Evolutionary conservation across 495 filamentous ascomycete genomes (phyloP).

Genomic region (Trichoderma gamsii): DNA sequence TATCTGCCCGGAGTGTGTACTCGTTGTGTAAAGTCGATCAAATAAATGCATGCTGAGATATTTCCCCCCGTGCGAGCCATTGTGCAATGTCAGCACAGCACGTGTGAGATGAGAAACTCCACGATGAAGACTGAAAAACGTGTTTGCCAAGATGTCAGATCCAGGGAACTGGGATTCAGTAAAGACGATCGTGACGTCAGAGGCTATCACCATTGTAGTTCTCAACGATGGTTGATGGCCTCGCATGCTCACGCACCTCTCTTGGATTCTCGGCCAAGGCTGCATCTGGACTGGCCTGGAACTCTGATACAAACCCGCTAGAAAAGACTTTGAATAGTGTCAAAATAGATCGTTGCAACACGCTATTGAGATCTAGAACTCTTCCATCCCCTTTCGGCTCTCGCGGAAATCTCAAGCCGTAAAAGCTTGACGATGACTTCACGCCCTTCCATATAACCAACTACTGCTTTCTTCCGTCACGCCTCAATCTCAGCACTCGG

Average conservation of each 20-base stretch:
- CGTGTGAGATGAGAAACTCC: too few relatives aligned
- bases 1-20: too few relatives aligned
- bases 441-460: too few relatives aligned
- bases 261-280: not conserved
- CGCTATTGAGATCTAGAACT: not conserved
- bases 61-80: too few relatives aligned
- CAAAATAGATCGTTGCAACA: not conserved
- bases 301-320: too few relatives aligned
- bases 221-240: not conserved
- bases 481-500: constrained; percentile 37
- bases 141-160: too few relatives aligned
- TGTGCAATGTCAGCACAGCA: too few relatives aligned
- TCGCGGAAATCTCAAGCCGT: not conserved
- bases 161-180: too few relatives aligned
- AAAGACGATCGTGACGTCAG: not conserved
- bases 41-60: too few relatives aligned
- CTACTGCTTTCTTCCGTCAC: not conserved
- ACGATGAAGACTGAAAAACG: too few relatives aligned
- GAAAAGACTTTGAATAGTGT: not conserved
- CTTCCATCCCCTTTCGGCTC: not conserved
- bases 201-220: not conserved
- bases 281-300: not conserved
- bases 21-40: too few relatives aligned
- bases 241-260: not conserved
- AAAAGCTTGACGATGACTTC: not conserved